Evolutionary conservation across 352 stramenopile species (phyloP).

Genomic region (Phytophthora aleatoria): DNA sequence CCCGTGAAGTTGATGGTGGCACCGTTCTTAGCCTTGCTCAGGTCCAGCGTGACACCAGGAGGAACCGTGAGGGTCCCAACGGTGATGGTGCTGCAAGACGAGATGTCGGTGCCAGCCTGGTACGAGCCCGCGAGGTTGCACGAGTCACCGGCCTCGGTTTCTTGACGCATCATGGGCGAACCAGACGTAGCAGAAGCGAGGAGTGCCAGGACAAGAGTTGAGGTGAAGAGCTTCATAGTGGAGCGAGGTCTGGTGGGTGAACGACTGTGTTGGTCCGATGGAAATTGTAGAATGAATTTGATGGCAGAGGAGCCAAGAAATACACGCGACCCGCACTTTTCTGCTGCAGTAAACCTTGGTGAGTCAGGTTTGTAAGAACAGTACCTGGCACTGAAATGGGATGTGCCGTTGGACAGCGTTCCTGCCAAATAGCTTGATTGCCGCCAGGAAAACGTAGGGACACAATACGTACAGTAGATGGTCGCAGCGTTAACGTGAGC

Average conservation of each 20-base stretch:
- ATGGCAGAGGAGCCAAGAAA: neutral
- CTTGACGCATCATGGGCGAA: conserved; percentile 29
- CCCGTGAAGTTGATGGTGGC: conserved; percentile 39
- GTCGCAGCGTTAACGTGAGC: neutral
- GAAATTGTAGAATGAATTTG: neutral
- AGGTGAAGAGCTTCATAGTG: conserved; percentile 30
- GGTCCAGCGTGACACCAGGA: conserved; percentile 35
- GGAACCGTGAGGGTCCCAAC: conserved; percentile 37
- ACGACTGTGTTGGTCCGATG: neutral
- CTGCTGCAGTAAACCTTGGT: conserved; percentile 1
- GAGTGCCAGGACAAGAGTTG: conserved; percentile 3
- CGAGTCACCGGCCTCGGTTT: neutral
- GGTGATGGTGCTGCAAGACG: conserved; percentile 30
- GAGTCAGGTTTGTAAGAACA: conserved; percentile 5
- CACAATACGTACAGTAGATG: neutral
- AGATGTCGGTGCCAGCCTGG: conserved; percentile 30
- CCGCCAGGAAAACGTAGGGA: neutral
- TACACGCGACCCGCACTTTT: neutral
- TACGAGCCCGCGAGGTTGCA: conserved; percentile 44
- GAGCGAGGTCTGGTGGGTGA: neutral
- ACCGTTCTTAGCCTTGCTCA: conserved; percentile 31
- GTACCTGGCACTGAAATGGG: conserved; percentile 10
- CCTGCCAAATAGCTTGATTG: neutral
- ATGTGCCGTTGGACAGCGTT: conserved; percentile 15
- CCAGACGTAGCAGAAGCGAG: conserved; percentile 1